Evolutionary conservation across 164 flowering plant species (phyloP).

Genomic region (Malania oleifera): DNA sequence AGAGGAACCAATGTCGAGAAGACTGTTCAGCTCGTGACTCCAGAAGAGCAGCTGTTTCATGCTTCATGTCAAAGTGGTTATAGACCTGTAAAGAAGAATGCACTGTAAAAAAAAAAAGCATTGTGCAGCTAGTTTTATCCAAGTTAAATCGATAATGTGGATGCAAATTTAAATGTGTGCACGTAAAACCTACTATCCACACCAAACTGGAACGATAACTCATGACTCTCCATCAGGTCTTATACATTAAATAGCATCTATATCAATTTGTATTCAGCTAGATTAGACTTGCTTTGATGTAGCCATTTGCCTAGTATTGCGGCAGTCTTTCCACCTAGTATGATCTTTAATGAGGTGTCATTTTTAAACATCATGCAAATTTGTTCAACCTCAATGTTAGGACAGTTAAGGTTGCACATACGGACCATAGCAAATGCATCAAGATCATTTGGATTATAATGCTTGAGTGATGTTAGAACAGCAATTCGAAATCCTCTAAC

Average conservation of each 20-base stretch:
- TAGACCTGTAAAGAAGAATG: slow-evolving; percentile 56
- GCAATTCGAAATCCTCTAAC: slow-evolving; percentile 95
- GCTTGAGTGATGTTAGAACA: slow-evolving; percentile 88
- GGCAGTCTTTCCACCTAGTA: too few species aligned
- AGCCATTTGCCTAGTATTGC: background rate
- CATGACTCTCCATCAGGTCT: too few species aligned
- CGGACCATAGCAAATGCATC: slow-evolving; percentile 95
- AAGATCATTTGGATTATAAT: slow-evolving; percentile 78
- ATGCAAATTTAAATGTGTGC: background rate
- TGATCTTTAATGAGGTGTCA: too few species aligned
- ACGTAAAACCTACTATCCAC: too few species aligned
- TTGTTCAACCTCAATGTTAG: background rate
- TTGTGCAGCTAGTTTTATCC: too few species aligned
- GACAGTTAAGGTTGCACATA: slow-evolving; percentile 8
- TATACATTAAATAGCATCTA: too few species aligned
- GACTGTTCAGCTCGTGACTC: slow-evolving; percentile 77
- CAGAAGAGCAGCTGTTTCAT: slow-evolving; percentile 85
- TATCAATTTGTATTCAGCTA: too few species aligned
- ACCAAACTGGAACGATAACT: too few species aligned
- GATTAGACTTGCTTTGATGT: too few species aligned
- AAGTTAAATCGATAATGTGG: too few species aligned
- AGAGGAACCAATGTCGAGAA: slow-evolving; percentile 57
- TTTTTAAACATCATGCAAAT: too few species aligned
- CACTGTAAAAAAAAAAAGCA: background rate
- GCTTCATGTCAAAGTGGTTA: slow-evolving; percentile 94